Conservation (phyloP, 768 basidiomycete species). For the Gymnopilus dilepis region DNA sequence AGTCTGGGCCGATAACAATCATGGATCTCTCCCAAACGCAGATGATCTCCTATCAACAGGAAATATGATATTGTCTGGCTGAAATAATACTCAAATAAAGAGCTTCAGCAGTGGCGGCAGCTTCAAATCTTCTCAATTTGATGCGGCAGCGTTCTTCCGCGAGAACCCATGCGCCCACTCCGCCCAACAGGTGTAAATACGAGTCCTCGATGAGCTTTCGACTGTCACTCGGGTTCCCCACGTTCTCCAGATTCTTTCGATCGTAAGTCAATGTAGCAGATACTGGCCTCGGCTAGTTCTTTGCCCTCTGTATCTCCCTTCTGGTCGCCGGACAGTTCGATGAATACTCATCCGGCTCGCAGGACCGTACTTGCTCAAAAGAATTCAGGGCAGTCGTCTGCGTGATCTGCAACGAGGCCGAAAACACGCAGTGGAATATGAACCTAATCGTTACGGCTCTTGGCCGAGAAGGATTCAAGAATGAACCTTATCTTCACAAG, state of each 20-base stretch:
- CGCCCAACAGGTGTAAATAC: slow-evolving; percentile 7
- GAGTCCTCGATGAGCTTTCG: background rate
- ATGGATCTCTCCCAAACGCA: no score
- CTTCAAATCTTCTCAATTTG: background rate
- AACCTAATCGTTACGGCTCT: background rate
- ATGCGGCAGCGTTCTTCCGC: background rate
- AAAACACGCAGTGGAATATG: background rate
- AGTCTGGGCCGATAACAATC: no score
- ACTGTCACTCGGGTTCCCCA: no score
- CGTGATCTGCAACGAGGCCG: slow-evolving; percentile 10
- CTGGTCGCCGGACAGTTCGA: background rate
- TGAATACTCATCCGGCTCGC: background rate
- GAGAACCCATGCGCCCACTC: slow-evolving; percentile 4
- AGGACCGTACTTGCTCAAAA: slow-evolving; percentile 11
- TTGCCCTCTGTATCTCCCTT: background rate
- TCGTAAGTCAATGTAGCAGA: background rate
- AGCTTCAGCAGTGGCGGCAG: no score
- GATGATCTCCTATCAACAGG: no score
- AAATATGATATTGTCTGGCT: no score
- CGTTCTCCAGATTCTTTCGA: background rate
- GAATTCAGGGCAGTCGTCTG: background rate
- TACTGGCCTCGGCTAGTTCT: background rate
- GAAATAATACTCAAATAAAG: no score
- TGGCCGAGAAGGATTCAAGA: background rate
- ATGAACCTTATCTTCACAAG: background rate